Base-by-base conservation (phyloP, 1,284 basidiomycete species). In the Grifola frondosa region DNA sequence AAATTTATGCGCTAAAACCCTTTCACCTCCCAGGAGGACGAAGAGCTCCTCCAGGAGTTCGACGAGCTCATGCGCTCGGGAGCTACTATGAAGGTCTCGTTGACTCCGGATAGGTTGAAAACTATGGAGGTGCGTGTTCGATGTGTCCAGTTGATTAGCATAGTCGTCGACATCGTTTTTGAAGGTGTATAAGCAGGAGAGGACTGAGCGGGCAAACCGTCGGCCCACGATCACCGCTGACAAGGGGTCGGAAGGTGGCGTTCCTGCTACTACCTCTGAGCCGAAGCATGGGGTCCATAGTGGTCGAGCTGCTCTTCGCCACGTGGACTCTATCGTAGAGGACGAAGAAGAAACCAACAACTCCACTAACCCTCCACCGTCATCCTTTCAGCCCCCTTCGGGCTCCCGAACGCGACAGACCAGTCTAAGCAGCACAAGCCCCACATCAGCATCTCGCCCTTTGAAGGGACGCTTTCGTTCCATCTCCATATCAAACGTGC, bases 71-170 rank as follows among this genome's bases (percentile, higher is more conserved):
- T 97, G 79, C 80, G 81, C 40, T 91, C 88, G 46, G 82, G 85
- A 42, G 75, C 86, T 42, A 96, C 93, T 8, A 89, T 95, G 85
- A 96, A 94, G 64, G 86, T 98, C 57, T 96, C 92, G 36, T 75
- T 97, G 48, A 98, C 95, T 21, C 95, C 95, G 44, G 88, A 95
- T 69, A 77, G 93, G 40, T 71, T 97, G 43, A 88, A 84, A 64
- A 89, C 83, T 29, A 93, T 94, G 78, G 91, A 95, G 75, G 93
- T 93, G 67, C 64, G 67, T 59, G 30, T 41, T 47, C 44, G 37
- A 26, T 38, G 42, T 54, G 48, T 37, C 49, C 53, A 55, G 49
- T 60, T 50, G 30, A 35, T 44, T 28, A 31, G 22, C 34, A 17
- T 21, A 23, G 25, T 31, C 30, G 23, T 34, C 42, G 30, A 29